Conservation (phyloP, 2,329 filamentous ascomycete species). For the Aspergillus ustus region DNA sequence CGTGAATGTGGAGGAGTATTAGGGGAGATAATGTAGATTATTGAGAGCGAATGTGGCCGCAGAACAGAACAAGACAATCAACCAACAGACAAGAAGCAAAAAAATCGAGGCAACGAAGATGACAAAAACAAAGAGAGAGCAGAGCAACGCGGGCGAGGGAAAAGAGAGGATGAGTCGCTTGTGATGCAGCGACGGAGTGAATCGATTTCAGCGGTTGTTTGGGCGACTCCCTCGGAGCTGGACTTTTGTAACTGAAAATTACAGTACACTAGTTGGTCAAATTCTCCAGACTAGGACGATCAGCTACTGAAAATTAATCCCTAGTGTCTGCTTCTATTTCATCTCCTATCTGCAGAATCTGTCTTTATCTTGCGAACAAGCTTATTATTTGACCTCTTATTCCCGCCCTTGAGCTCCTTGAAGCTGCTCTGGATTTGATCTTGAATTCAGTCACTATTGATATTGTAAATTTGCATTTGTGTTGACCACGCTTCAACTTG, state of each 20-base stretch:
- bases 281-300: background rate
- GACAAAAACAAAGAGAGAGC: slow-evolving; percentile 7
- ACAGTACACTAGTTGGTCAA: background rate
- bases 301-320: slow-evolving; percentile 6
- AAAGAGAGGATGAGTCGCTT: slow-evolving; percentile 8
- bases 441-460: background rate
- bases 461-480: background rate
- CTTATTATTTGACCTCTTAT: background rate
- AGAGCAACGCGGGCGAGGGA: slow-evolving; percentile 8
- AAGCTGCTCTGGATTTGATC: background rate
- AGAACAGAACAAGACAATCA: slow-evolving; percentile 15
- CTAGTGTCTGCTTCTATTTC: background rate
- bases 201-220: slow-evolving; percentile 15
- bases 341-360: background rate
- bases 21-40: slow-evolving; percentile 5
- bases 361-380: background rate
- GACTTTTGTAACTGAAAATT: slow-evolving; percentile 9
- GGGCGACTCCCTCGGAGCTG: slow-evolving; percentile 11
- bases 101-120: slow-evolving; percentile 2
- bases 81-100: slow-evolving; percentile 15
- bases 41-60: slow-evolving; percentile 4
- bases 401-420: background rate
- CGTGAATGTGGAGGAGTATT: slow-evolving; percentile 21
- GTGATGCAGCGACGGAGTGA: slow-evolving; percentile 16
- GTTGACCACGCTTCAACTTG: background rate